Evolutionary conservation across 2,329 filamentous ascomycete species (phyloP), one percentile per base, ranked within the genome.

Genomic region (Alternaria postmessia): DNA sequence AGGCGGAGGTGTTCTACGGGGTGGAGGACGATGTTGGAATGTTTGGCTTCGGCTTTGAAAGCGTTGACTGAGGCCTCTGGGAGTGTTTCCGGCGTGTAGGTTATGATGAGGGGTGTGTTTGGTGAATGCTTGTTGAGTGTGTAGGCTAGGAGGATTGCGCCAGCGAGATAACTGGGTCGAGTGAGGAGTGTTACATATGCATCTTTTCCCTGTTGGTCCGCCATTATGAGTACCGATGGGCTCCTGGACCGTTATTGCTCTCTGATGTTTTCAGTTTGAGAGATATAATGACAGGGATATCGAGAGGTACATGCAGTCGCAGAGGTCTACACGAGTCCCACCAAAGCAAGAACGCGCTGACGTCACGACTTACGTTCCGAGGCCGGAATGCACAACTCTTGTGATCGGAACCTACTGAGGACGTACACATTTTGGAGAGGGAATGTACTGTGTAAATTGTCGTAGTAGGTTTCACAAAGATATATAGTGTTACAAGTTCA

Each of bases 121-220:
- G 82, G 81, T 4, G 75, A 75, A 55, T 83, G 79, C 61, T 81
- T 80, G 44, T 79, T 72, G 5, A 86, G 75, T 5, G 83, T 83
- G 65, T 85, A 76, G 11, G 83, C 80, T 11, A 86, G 80, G 9
- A 85, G 75, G 7, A 85, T 75, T 11, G 84, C 83, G 36, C 84
- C 84, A 14, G 84, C 80, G 6, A 86, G 78, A 66, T 86, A 86
- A 20, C 80, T 82, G 5, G 81, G 75, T n/a, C 81, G 78, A 1
- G 84, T 86, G 32, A 86, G 79, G 30, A 86, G 77, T 1, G 84
- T 86, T 18, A 81, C 80, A 70, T 84, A 86, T 4, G 81, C 81
- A 54, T 77, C 49, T 38, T 65, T 63, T 16, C 43, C 11, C 39
- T 47, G 51, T 18, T 56, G 38, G 41, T 58, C 52, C 26, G 52